Base-by-base conservation (phyloP, 345 rosid species). In the Microcos paniculata region DNA sequence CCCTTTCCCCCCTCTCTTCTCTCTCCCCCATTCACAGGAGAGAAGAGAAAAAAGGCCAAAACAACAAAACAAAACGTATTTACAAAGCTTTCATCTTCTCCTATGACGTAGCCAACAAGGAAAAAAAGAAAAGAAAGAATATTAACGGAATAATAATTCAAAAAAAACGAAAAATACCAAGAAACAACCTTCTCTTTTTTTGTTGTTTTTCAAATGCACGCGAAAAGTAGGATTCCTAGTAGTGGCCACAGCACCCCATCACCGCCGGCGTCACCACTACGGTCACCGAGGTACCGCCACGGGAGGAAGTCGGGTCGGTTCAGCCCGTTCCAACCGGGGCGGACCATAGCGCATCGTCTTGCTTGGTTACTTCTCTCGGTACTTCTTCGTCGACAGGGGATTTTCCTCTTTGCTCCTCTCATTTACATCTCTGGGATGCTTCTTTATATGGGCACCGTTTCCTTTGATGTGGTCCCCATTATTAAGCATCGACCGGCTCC, bases 211-310 rank as follows among this genome's bases (percentile, higher is more conserved):
- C 88, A 88, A 89, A 92, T 96, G 99, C 98, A 88, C 77, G 89
- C 97, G 13, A 84, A 89, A 80, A 90, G 67, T 70, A 84, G 98
- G 79, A 76, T 90, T 76, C 95, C 97, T 33, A 86, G 91, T 84
- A 93, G 97, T 91, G 98, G 97, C 86, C 97, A 91, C 89, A 79
- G 83, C 19, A 88, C 97, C n/a, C 99, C 99, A 0, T 96, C 99
- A 12, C 98, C 99, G 5, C 99, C 97, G n/a, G 87, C 84, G 26
- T 92, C 98, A 42, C 98, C 98, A 52, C 88, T 89, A 51, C 94
- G 98, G 8, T 92, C 98, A 19, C 99, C 98, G 14, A 87, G 97
- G 19, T 89, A 84, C 84, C 97, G 97, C 19, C 94, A 81, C 81
- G 80, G 88, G 62, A 88, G 91, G 51, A 93, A 92, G 77, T 78